These are phyloP conservation scores for Friedmanniomyces endolithicus DNA, from an alignment of 495 filamentous ascomycete species.

Conservation along the genomic window DNA sequence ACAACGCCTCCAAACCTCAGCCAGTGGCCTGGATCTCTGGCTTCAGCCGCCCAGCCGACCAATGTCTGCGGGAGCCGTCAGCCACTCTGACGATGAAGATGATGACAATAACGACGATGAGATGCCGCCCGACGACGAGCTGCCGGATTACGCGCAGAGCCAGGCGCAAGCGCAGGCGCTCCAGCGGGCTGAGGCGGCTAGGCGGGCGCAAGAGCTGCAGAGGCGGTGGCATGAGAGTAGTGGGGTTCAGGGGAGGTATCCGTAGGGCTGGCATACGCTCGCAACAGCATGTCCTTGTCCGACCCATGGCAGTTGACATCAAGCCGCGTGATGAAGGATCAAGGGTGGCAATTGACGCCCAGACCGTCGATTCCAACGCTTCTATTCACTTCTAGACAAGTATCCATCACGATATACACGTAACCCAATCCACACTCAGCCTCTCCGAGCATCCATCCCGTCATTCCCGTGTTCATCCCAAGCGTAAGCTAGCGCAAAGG, in stretches of 20 bases:
- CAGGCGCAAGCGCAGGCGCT: conserved; percentile 26
- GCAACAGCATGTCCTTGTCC: neutral
- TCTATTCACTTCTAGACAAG: no score
- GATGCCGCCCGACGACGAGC: conserved; percentile 21
- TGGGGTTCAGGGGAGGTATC: neutral
- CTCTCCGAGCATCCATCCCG: no score
- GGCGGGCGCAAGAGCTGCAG: conserved; percentile 27
- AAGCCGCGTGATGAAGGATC: no score
- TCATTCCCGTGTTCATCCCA: no score
- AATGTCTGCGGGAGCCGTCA: neutral
- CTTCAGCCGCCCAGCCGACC: conserved; percentile 5
- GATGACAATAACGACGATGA: conserved; percentile 6
- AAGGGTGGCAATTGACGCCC: no score
- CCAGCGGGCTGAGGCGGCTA: conserved; percentile 22
- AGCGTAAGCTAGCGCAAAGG: no score
- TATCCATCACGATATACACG: no score
- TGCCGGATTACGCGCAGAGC: conserved; percentile 29
- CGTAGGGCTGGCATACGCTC: no score
- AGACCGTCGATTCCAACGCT: no score
- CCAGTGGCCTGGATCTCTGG: conserved; percentile 4
- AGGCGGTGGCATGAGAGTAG: conserved; percentile 21
- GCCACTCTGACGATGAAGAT: conserved; percentile 1
- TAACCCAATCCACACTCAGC: no score
- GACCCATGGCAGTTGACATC: no score
- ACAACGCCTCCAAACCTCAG: neutral